Conservation (phyloP, 257 asterid species). For the Misopates orontium region DNA sequence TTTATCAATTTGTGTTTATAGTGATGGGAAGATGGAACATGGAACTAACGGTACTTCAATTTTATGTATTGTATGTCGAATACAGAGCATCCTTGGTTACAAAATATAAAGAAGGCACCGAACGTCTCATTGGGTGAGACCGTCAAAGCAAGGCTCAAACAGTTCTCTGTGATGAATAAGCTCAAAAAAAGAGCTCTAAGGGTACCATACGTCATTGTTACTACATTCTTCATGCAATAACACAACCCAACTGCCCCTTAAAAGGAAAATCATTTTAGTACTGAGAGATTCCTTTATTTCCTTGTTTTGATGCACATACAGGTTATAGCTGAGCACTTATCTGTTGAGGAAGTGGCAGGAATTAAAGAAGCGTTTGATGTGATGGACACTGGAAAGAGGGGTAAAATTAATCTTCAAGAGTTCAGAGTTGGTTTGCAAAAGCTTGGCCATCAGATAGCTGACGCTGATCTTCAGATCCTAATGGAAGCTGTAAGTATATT, state of each 20-base stretch:
- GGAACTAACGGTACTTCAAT: not conserved
- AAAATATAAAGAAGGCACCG: conserved; percentile 63
- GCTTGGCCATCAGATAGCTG: conserved; percentile 68
- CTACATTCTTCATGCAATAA: no score
- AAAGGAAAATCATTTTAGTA: not conserved
- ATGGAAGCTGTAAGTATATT: conserved; percentile 68
- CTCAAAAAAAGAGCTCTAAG: conserved; percentile 65
- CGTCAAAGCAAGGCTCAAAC: conserved; percentile 76
- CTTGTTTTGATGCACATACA: conserved; percentile 31
- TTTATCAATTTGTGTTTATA: not conserved
- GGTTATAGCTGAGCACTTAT: conserved; percentile 74
- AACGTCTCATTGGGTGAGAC: conserved; percentile 69
- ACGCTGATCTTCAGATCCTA: conserved; percentile 62
- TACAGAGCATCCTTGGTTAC: conserved; percentile 74
- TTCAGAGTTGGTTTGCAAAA: conserved; percentile 54
- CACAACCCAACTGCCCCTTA: no score
- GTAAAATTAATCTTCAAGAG: conserved; percentile 53
- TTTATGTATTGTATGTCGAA: not conserved
- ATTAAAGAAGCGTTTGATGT: conserved; percentile 62
- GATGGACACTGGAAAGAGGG: conserved; percentile 63
- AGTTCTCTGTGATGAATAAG: conserved; percentile 69
- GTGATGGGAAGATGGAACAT: not conserved
- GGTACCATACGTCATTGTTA: conserved; percentile 37
- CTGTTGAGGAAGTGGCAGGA: conserved; percentile 74
- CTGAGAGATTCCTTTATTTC: conserved; percentile 9